These are phyloP conservation scores for Solanum commersonii DNA, from an alignment of 257 asterid species.

Conservation along the genomic window DNA sequence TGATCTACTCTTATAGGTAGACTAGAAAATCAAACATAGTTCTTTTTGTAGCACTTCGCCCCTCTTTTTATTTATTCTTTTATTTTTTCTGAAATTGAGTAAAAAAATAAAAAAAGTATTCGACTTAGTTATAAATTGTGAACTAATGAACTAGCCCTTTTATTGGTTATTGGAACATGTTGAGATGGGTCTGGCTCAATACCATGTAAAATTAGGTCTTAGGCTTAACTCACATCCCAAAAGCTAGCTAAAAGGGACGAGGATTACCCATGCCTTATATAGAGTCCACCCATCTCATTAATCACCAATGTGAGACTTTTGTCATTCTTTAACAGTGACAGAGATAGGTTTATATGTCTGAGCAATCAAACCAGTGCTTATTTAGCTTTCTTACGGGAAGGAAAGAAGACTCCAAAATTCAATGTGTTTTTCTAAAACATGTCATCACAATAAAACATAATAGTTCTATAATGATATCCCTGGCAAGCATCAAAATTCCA, in stretches of 20 bases:
- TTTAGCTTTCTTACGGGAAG: not conserved
- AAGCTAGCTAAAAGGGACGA: not conserved
- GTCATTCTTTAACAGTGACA: not conserved
- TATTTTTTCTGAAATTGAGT: no score
- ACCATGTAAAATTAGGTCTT: not conserved
- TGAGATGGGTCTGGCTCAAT: not conserved
- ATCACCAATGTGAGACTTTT: not conserved
- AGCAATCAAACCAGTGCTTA: not conserved
- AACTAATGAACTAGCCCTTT: no score
- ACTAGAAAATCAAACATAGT: not conserved
- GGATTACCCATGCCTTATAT: not conserved
- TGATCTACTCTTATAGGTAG: not conserved
- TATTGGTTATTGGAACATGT: no score
- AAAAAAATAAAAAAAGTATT: no score
- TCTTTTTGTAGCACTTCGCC: no score
- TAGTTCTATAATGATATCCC: not conserved
- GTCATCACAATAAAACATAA: not conserved
- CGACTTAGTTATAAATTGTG: no score
- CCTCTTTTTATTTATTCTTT: no score
- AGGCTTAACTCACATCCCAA: not conserved
- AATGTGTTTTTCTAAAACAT: not conserved
- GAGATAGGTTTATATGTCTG: not conserved
- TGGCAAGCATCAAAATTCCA: not conserved
- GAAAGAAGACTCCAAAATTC: not conserved
- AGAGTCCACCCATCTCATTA: not conserved